Conservation (phyloP, 768 basidiomycete species). For the Leccinum disarticulatum region DNA sequence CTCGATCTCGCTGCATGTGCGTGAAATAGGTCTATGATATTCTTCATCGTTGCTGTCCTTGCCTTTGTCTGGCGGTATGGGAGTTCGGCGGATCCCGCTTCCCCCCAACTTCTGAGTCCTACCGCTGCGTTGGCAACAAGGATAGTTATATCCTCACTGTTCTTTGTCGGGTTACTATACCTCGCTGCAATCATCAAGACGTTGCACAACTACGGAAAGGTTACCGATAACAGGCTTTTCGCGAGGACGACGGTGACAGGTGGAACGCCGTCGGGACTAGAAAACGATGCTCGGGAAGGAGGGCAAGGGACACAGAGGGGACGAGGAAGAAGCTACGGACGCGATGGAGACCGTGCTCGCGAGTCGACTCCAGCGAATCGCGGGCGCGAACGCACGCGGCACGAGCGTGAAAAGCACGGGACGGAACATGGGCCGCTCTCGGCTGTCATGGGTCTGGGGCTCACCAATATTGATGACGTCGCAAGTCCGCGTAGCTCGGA, state of each 20-base stretch:
- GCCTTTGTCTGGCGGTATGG: constrained; percentile 69
- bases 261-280: neutral
- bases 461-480: constrained; percentile 23
- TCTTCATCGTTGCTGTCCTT: constrained; percentile 61
- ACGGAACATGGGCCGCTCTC: constrained; percentile 21
- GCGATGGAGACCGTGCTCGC: constrained; percentile 1
- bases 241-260: neutral
- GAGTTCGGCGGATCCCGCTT: constrained; percentile 39
- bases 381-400: constrained; percentile 14
- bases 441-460: constrained; percentile 30
- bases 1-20: neutral
- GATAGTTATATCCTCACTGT: constrained; percentile 51
- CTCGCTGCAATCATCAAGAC: constrained; percentile 61
- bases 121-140: constrained; percentile 50
- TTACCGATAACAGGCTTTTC: neutral
- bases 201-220: constrained; percentile 55
- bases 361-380: constrained; percentile 5
- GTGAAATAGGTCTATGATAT: constrained; percentile 57
- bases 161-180: constrained; percentile 60
- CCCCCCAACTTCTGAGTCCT: constrained; percentile 37
- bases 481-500: constrained; percentile 8
- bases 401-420: constrained; percentile 1
- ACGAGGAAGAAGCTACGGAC: neutral
- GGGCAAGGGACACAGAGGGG: constrained; percentile 9
- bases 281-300: neutral